phyloP scores from a whole-genome alignment of 768 basidiomycete species.

The Pleurotus pulmonarius region DNA sequence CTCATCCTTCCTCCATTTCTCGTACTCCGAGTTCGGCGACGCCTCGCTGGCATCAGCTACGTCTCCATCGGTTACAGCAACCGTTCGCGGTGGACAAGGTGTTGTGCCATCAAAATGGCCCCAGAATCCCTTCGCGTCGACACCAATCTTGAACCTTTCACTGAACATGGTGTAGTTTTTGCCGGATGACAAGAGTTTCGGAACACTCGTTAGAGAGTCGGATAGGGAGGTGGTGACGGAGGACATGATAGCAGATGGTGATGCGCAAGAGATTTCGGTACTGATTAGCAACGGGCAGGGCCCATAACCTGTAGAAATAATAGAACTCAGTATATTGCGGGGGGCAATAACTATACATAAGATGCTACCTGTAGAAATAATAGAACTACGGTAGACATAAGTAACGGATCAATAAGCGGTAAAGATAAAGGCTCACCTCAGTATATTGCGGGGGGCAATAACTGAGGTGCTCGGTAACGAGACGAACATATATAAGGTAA shows the following conservation, averaged over 20 bases:
- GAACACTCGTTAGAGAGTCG: constrained; percentile 9
- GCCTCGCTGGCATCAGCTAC: not conserved
- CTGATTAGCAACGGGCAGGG: not conserved
- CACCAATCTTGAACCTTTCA: constrained; percentile 7
- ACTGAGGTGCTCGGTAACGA: not conserved
- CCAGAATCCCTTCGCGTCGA: constrained; percentile 12
- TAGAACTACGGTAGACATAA: not conserved
- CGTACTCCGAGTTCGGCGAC: not conserved
- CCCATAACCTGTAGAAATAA: not conserved
- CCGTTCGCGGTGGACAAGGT: not conserved
- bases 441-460: not conserved
- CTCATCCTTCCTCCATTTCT: not conserved
- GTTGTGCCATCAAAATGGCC: constrained; percentile 15
- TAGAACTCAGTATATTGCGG: not conserved
- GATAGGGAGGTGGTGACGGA: not conserved
- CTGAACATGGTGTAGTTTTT: constrained; percentile 13
- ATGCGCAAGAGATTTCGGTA: no score
- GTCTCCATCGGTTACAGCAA: not conserved
- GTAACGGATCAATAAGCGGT: not conserved
- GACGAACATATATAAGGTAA: no score
- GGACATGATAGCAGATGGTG: no score
- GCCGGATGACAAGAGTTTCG: constrained; percentile 12
- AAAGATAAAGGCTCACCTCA: not conserved
- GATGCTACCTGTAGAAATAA: not conserved
- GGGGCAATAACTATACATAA: not conserved